These are phyloP conservation scores for Ogataea haglerorum DNA, from an alignment of 805 yeast genomes.

Conservation along the genomic window DNA sequence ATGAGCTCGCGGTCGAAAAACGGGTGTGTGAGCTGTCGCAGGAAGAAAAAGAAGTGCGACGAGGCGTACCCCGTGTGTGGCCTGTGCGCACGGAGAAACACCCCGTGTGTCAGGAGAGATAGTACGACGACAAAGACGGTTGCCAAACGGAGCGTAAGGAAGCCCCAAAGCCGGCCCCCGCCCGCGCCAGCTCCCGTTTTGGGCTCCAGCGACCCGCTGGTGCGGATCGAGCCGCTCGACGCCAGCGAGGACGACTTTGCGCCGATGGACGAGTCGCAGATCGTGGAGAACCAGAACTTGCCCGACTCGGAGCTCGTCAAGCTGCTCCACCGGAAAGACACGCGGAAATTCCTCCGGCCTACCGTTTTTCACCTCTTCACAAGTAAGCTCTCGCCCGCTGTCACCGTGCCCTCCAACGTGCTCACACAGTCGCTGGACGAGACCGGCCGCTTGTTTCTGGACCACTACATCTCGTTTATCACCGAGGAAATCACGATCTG, in stretches of 20 bases:
- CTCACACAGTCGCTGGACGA: conserved; percentile 36
- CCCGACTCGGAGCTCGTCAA: conserved; percentile 27
- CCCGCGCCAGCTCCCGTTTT: background rate
- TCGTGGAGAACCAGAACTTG: conserved; percentile 29
- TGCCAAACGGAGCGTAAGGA: background rate
- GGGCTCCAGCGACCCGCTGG: background rate
- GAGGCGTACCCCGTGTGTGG: conserved; percentile 45
- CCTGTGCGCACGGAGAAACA: conserved; percentile 33
- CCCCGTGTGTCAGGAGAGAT: conserved; percentile 30
- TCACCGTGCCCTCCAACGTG: conserved; percentile 22
- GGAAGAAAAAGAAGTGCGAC: conserved; percentile 49
- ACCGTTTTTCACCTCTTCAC: conserved; percentile 26
- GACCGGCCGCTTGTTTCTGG: conserved; percentile 42
- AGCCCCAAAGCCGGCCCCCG: background rate
- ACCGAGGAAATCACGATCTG: conserved; percentile 42
- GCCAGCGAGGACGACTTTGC: conserved; percentile 18
- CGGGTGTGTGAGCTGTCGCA: conserved; percentile 41
- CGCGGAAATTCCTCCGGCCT: conserved; percentile 27
- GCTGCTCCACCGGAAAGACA: conserved; percentile 20
- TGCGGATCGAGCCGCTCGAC: conserved; percentile 11
- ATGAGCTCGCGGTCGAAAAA: conserved; percentile 33
- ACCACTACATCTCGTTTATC: conserved; percentile 47
- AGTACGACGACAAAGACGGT: background rate
- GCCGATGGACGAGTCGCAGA: conserved; percentile 37
- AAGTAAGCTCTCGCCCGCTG: conserved; percentile 15